These are phyloP conservation scores for Solanum dulcamara DNA, from an alignment of 257 asterid species.

Conservation along the genomic window DNA sequence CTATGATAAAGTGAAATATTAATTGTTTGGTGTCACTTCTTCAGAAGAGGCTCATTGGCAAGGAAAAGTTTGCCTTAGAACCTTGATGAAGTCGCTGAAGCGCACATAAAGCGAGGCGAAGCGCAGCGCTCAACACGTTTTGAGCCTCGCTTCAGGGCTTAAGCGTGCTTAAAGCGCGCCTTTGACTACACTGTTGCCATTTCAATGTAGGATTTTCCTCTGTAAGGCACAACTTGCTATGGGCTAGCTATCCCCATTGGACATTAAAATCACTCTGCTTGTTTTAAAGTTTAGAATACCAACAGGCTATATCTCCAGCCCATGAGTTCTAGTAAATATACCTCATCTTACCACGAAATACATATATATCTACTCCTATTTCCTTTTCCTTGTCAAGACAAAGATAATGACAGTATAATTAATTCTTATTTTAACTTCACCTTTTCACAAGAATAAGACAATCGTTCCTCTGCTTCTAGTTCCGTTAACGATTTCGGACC, in stretches of 20 bases:
- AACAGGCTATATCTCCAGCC: background rate
- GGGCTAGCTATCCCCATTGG: background rate
- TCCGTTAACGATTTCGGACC: slow-evolving; percentile 81
- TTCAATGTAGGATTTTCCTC: background rate
- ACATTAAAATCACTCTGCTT: background rate
- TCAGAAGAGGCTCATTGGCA: no score
- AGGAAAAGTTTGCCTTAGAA: no score
- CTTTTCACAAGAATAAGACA: slow-evolving; percentile 97
- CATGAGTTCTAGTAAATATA: background rate
- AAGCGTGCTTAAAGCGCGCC: no score
- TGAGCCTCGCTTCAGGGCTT: no score
- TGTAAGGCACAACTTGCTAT: background rate
- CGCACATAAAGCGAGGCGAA: no score
- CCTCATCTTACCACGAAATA: background rate
- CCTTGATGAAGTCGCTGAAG: no score
- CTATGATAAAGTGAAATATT: no score
- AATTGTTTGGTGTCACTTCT: no score
- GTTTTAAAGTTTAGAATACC: background rate
- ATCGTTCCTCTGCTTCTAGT: slow-evolving; percentile 95
- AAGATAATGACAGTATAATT: background rate
- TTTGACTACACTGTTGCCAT: no score
- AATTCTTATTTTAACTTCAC: slow-evolving; percentile 23
- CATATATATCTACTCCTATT: background rate
- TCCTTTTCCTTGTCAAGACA: background rate
- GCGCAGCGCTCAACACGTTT: no score